Evolutionary conservation across 441 rosid species (phyloP), one percentile per base, ranked within the genome.

Genomic region (Flueggea neowawraea): DNA sequence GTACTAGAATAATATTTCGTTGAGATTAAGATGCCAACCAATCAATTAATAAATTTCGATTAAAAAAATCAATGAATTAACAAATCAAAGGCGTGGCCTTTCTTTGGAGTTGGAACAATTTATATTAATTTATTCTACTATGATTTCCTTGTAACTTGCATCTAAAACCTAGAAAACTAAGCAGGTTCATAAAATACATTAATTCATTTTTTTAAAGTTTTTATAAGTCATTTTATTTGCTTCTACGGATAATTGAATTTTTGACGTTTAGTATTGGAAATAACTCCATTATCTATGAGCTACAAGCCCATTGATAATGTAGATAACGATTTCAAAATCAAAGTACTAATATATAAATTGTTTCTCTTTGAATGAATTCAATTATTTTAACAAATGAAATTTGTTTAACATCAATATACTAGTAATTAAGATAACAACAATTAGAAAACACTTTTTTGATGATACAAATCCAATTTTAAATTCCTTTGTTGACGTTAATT

Each of bases 11-110:
- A 57, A 57, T 49, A 62, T 58, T 74, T 79, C 75, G 73, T 61
- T 80, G 76, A 72, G 74, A 79, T 71, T 73, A 75, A 77, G 84
- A 81, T 77, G 82, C 73, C 69, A 12, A 64, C 31, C 54, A 32
- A 14, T 53, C 43, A 36, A 36, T 36, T 8, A 36, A 22, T 2
- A 22, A 22, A 22, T 22, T 22, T 22, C 28, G 28, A 22, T 51
- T 4, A 51, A 51, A 51, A n/a, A 51, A 16, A 6, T n/a, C 12
- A 43, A 43, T 6, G 1, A 47, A 68, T 28, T 41, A 67, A 60
- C 28, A 50, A 57, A 22, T 22, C 28, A 22, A 22, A 22, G 28
- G 28, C 28, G 2, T 22, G 28, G 28, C 41, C 41, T 5, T 36
- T 36, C 41, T 36, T 36, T 36, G 41, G 28, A 22, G 51, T 47